phyloP scores from a whole-genome alignment of 805 yeast genomes.

The Saturnispora saitoi region DNA sequence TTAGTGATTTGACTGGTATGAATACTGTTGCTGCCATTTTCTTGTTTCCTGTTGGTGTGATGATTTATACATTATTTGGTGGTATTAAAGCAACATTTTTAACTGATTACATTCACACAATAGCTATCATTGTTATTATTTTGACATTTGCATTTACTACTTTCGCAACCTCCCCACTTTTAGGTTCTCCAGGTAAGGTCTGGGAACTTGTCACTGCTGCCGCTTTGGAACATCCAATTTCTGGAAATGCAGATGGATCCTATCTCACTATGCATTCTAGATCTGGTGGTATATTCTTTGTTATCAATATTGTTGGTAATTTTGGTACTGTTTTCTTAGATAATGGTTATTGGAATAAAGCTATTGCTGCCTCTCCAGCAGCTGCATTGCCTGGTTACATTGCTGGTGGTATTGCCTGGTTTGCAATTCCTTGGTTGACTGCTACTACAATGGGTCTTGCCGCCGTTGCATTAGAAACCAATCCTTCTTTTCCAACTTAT shows the following conservation, averaged over 20 bases:
- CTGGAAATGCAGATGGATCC: constrained; percentile 79
- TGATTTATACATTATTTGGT: constrained; percentile 67
- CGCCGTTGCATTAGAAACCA: constrained; percentile 60
- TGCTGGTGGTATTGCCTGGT: constrained; percentile 85
- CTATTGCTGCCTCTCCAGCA: constrained; percentile 68
- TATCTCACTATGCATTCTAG: constrained; percentile 81
- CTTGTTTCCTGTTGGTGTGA: constrained; percentile 73
- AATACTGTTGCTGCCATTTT: constrained; percentile 74
- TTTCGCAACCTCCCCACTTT: constrained; percentile 54
- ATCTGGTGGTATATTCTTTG: constrained; percentile 83
- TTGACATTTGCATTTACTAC: constrained; percentile 75
- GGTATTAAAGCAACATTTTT: constrained; percentile 78
- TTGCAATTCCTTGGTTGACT: constrained; percentile 76
- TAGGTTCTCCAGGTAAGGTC: constrained; percentile 79
- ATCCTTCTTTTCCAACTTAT: constrained; percentile 71
- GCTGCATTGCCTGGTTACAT: constrained; percentile 84
- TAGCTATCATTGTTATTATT: constrained; percentile 68
- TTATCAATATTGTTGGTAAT: constrained; percentile 81
- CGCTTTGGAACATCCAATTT: constrained; percentile 54
- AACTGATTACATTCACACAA: constrained; percentile 75
- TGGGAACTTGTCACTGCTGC: constrained; percentile 64
- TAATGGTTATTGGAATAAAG: constrained; percentile 84
- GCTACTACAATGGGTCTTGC: constrained; percentile 87
- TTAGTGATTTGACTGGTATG: constrained; percentile 70
- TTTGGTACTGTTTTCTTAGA: constrained; percentile 85